Evolutionary conservation across 2,329 filamentous ascomycete genomes (phyloP).

Genomic region (Fusarium newnesense): DNA sequence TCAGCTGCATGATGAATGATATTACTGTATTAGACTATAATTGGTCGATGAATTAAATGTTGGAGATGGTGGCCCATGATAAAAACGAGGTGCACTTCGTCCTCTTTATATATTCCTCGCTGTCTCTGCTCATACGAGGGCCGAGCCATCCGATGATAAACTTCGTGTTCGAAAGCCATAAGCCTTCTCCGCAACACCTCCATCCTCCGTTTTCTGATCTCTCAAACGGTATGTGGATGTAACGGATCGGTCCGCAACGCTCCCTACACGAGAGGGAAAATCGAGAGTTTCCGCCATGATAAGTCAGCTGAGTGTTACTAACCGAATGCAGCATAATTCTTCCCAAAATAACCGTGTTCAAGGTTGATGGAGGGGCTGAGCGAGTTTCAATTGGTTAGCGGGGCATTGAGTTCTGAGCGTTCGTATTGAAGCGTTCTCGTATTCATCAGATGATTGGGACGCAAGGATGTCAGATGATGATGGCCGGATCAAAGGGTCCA

Average conservation of each 20-base stretch:
- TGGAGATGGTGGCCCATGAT: too few species aligned
- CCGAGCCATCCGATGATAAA: not conserved
- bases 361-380: not conserved
- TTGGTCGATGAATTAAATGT: not conserved
- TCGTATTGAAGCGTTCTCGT: not conserved
- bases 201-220: not conserved
- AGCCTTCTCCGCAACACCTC: not conserved
- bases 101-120: not conserved
- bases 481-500: not conserved
- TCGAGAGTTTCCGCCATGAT: not conserved
- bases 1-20: slow-evolving; percentile 54
- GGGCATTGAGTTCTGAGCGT: not conserved
- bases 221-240: not conserved
- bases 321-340: not conserved
- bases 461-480: not conserved
- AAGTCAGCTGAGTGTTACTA: not conserved
- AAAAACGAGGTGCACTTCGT: rapidly evolving
- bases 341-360: not conserved
- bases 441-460: not conserved
- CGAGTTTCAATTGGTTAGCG: not conserved
- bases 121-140: rapidly evolving
- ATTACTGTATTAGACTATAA: not conserved
- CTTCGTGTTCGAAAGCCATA: not conserved
- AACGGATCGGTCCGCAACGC: not conserved
- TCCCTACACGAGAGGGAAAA: not conserved